Conservation (phyloP, 2,329 filamentous ascomycete species). For the Aspergillus pseudonomiae region DNA sequence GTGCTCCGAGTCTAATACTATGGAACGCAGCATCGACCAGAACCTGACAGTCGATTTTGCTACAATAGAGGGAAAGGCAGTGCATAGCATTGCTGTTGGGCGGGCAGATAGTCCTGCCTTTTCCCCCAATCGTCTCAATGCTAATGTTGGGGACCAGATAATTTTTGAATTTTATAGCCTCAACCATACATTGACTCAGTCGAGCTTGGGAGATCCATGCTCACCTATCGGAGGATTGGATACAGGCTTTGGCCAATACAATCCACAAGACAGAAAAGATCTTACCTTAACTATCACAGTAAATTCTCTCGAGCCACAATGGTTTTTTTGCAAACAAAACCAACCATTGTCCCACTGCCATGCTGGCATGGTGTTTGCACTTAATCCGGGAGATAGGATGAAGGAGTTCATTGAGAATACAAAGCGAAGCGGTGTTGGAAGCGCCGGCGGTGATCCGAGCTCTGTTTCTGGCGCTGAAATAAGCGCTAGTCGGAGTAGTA, state of each 20-base stretch:
- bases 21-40: neutral
- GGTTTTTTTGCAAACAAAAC: constrained; percentile 30
- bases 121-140: neutral
- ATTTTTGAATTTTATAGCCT: neutral
- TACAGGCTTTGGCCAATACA: constrained; percentile 15
- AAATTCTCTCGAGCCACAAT: constrained; percentile 23
- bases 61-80: neutral
- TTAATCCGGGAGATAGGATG: constrained; percentile 28
- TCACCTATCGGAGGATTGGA: constrained; percentile 4
- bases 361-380: constrained; percentile 31
- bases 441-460: neutral
- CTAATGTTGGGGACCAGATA: neutral
- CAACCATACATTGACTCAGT: neutral
- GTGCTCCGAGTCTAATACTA: neutral
- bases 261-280: neutral
- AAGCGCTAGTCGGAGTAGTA: neutral
- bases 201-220: neutral
- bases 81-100: neutral
- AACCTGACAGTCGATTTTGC: neutral
- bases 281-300: constrained; percentile 14
- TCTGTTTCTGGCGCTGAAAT: neutral
- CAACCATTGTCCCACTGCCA: constrained; percentile 23
- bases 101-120: neutral
- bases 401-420: constrained; percentile 19
- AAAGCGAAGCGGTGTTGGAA: neutral